These are phyloP conservation scores for Coprinellus aureogranulatus DNA, from an alignment of 768 basidiomycete species.

Conservation along the genomic window DNA sequence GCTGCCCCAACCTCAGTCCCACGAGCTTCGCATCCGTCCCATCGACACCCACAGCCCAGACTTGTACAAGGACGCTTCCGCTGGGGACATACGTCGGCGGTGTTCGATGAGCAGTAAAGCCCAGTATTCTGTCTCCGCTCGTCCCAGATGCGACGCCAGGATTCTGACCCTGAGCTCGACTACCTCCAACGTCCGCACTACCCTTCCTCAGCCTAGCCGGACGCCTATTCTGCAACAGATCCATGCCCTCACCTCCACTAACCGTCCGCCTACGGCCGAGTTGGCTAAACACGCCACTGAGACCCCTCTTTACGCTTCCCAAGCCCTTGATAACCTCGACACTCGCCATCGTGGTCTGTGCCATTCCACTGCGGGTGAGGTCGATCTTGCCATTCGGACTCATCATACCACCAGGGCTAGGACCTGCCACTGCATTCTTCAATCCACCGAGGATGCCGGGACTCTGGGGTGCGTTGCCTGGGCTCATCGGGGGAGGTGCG, in stretches of 20 bases:
- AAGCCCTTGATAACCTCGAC: conserved; percentile 73
- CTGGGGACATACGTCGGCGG: conserved; percentile 75
- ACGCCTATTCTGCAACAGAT: neutral
- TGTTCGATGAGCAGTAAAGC: conserved; percentile 66
- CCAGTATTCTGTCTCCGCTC: conserved; percentile 36
- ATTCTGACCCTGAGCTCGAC: neutral
- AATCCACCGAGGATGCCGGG: neutral
- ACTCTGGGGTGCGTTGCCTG: neutral
- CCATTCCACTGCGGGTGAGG: conserved; percentile 71
- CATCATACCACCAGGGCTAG: neutral
- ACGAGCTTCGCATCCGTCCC: conserved; percentile 68
- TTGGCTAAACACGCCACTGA: conserved; percentile 14
- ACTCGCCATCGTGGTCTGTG: conserved; percentile 86
- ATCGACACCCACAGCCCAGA: conserved; percentile 87
- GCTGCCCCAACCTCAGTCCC: conserved; percentile 36
- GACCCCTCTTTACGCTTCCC: conserved; percentile 16
- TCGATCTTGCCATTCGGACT: conserved; percentile 57
- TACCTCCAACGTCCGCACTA: conserved; percentile 13
- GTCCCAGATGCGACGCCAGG: conserved; percentile 1
- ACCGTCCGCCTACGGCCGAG: conserved; percentile 16
- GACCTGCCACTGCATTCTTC: neutral
- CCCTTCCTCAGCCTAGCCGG: conserved; percentile 8
- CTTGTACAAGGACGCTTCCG: conserved; percentile 75
- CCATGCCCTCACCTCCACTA: conserved; percentile 7
- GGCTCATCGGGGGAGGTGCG: conserved; percentile 10